Evolutionary conservation across 192 early-diverging fungal genomes (phyloP), one percentile per base, ranked within the genome.

Genomic region (Gonapodya sp.): DNA sequence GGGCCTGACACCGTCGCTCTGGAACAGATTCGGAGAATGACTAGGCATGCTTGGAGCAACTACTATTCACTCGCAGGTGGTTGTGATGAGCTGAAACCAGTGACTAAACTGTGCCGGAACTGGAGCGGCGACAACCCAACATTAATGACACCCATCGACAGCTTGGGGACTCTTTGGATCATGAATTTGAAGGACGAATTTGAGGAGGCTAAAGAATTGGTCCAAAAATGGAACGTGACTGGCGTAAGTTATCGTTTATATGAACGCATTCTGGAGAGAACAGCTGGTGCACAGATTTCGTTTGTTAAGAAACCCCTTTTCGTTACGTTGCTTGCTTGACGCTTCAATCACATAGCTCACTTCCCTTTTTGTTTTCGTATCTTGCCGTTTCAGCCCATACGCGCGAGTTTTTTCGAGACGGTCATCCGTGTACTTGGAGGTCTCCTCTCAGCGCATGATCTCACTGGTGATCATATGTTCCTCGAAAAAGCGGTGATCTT

Each of bases 391-490:
- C 14, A 77, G 75, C 75, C 75, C 75, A 34, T 77, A 14, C 2
- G 18, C 8, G 75, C 34, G 8, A 32, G 8, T 33, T 77, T 77
- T 77, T 77, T 77, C 31, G 75, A 77, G 31, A 77, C 75, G 8
- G 34, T 34, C 75, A 77, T 77, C 31, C 75, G 75, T 33, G 75
- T 77, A 31, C 75, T 77, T 16, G 75, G 75, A 14, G 75, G 75
- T 34, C 75, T 77, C 8, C 31, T 77, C 8, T 77, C 75, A 8
- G 75, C 75, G 34, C 34, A 34, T 8, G 75, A 18, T 14, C 75
- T 77, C 75, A 16, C 75, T 8, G 75, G 75, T 34, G 75, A 77
- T 33, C 2, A 2, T 2, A 34, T 32, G 75, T 34, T 77, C 75
- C 30, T 77, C 30, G 75, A 77, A 2, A 18, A 77, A 33, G 75